Evolutionary conservation across 495 filamentous ascomycete species (phyloP).

Genomic region (Penicillium egyptiacum): DNA sequence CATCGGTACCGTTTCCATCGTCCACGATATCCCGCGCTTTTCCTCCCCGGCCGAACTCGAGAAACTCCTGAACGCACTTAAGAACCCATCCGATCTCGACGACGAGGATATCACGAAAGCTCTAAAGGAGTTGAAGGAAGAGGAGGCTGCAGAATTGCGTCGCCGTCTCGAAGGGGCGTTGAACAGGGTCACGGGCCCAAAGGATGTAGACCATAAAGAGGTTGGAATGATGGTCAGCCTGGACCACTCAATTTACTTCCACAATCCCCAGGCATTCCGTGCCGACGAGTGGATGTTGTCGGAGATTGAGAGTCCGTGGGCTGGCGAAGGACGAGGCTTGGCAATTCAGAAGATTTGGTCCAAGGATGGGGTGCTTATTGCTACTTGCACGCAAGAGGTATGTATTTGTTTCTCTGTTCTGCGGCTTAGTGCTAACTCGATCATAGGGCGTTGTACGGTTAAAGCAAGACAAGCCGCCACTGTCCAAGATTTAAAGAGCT

Average conservation of each 20-base stretch:
- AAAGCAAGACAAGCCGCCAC: slow-evolving; percentile 44
- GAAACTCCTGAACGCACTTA: slow-evolving; percentile 40
- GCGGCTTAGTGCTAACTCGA: slow-evolving; percentile 14
- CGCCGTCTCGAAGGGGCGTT: slow-evolving; percentile 40
- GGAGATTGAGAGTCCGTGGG: slow-evolving; percentile 94
- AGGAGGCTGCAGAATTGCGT: slow-evolving; percentile 42
- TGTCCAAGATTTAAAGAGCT: slow-evolving; percentile 39
- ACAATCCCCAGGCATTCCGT: slow-evolving; percentile 72
- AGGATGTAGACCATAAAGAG: slow-evolving; percentile 32
- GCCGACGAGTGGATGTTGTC: slow-evolving; percentile 94
- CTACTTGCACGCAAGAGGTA: slow-evolving; percentile 55
- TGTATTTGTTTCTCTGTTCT: slow-evolving; percentile 17
- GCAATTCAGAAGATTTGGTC: slow-evolving; percentile 87
- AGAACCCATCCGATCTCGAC: slow-evolving; percentile 49
- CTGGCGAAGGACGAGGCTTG: slow-evolving; percentile 82
- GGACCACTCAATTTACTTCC: slow-evolving; percentile 95
- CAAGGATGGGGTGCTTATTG: slow-evolving; percentile 77
- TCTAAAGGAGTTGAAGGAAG: slow-evolving; percentile 45
- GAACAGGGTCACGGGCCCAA: slow-evolving; percentile 24
- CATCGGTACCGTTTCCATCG: slow-evolving; percentile 78
- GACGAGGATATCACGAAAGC: slow-evolving; percentile 44
- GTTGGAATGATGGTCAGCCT: slow-evolving; percentile 96
- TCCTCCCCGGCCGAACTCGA: slow-evolving; percentile 40
- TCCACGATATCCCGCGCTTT: slow-evolving; percentile 72
- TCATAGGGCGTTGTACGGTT: slow-evolving; percentile 47